Base-by-base conservation (phyloP, 306 rosid genomes). In the Pyrus betulifolia region DNA sequence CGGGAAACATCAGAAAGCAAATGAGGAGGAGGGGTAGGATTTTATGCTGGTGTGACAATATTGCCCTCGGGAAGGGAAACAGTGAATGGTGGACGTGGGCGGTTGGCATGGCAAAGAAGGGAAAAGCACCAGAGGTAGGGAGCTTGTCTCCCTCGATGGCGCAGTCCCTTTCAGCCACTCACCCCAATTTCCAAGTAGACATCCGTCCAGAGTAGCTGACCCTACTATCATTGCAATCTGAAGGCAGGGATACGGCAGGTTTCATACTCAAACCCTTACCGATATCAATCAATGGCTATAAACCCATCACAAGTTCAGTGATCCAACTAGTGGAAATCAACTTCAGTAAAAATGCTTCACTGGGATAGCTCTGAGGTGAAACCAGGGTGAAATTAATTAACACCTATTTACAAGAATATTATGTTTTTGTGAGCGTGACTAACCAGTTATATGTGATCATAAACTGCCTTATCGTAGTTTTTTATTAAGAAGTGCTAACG, bases 111-210 rank as follows among this genome's bases (percentile, higher is more conserved):
- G 33, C 73, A 35, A 59, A 11, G 44, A 33, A 55, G 55, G 66
- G 17, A 28, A 23, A 11, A 17, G 30, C 7, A 18, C 61, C 25
- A 57, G 19, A 57, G 7, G 54, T 14, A 57, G 25, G 28, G 6
- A 4, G 55, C 10, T 38, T 86, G 91, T 86, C 87, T 82, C 89
- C 88, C 75, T 64, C 63, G 54, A 60, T 77, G 91, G 72, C 79
- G 82, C 87, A 89, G 85, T 80, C 82, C 72, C 51, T 21, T 31
- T 49, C 63, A 70, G 38, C 49, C 46, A 11, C n/a, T 27, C 85
- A 10, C 28, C 44, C 80, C 88, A 80, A 80, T 75, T 88, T 52
- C 89, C 92, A 55, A 86, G 42, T 72, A 80, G 60, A 68, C 76
- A 58, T 4, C 35, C 54, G 21, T 18, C 69, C 59, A 64, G 45